phyloP scores from a whole-genome alignment of 2,329 filamentous ascomycete species.

The Trichoderma atrobrunneum region DNA sequence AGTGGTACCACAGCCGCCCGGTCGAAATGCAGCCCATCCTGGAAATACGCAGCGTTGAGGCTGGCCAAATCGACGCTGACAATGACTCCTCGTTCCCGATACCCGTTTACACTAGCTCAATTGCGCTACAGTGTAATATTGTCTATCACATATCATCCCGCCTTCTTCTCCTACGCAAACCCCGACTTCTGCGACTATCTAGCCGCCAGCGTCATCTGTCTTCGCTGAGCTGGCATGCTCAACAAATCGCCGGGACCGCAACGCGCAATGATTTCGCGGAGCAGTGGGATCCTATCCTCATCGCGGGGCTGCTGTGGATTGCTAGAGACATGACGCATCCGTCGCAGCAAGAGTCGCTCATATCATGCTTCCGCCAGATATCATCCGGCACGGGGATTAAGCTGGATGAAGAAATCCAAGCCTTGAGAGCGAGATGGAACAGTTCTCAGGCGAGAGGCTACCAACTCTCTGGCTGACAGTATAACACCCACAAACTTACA shows the following conservation, averaged over 20 bases:
- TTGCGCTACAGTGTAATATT: slow-evolving; percentile 24
- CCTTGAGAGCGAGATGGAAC: slow-evolving; percentile 18
- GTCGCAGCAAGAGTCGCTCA: slow-evolving; percentile 28
- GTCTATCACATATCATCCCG: slow-evolving; percentile 25
- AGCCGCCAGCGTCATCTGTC: slow-evolving; percentile 1
- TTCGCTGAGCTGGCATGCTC: slow-evolving; percentile 30
- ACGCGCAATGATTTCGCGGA: slow-evolving; percentile 31
- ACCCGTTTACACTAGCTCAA: slow-evolving; percentile 24
- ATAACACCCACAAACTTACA: not conserved
- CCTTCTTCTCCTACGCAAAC: slow-evolving; percentile 25
- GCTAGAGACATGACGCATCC: slow-evolving; percentile 29
- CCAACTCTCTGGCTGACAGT: not conserved
- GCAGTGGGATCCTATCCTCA: slow-evolving; percentile 34
- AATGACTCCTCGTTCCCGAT: slow-evolving; percentile 24
- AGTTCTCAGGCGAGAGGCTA: not conserved
- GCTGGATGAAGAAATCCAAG: slow-evolving; percentile 19
- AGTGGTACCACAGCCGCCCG: slow-evolving; percentile 22
- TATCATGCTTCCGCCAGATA: slow-evolving; percentile 23
- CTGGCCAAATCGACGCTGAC: slow-evolving; percentile 21
- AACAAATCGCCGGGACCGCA: slow-evolving; percentile 30
- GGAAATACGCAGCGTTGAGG: slow-evolving; percentile 24
- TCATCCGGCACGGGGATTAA: slow-evolving; percentile 21
- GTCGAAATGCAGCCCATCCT: slow-evolving; percentile 22
- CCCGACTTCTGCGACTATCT: slow-evolving; percentile 22
- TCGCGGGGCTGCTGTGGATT: slow-evolving; percentile 28